A percentile compares a stretch with the other conserved stretches of the same genome.
Evolutionary conservation across 768 basidiomycete genomes (phyloP).

Genomic region (Epithele typhae): DNA sequence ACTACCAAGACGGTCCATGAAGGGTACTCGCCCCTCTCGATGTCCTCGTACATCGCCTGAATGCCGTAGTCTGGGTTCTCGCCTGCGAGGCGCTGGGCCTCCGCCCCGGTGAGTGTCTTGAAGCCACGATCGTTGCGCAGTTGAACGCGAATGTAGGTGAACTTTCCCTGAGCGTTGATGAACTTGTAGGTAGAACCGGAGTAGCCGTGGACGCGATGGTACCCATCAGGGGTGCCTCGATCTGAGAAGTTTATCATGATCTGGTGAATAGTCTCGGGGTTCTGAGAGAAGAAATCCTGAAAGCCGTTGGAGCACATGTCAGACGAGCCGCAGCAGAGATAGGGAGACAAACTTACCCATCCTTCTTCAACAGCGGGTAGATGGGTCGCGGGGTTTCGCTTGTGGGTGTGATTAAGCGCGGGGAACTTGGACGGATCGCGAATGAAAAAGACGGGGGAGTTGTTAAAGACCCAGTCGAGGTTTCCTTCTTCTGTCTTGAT

Average conservation of each 20-base stretch:
- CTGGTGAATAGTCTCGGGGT: slow-evolving; percentile 44
- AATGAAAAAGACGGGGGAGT: slow-evolving; percentile 48
- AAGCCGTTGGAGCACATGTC: slow-evolving; percentile 25
- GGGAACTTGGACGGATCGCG: slow-evolving; percentile 44
- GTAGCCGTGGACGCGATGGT: slow-evolving; percentile 46
- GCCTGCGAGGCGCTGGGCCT: too few species aligned
- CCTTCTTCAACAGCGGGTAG: slow-evolving; percentile 36
- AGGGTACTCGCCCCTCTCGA: slow-evolving; percentile 48
- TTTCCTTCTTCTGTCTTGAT: slow-evolving; percentile 36
- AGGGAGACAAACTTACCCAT: slow-evolving; percentile 4
- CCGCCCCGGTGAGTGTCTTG: too few species aligned
- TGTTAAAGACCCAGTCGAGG: slow-evolving; percentile 33
- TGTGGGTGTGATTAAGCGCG: slow-evolving; percentile 46
- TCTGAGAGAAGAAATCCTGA: slow-evolving; percentile 45
- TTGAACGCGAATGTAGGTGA: too few species aligned
- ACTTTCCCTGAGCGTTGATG: too few species aligned
- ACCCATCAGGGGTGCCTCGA: slow-evolving; percentile 51
- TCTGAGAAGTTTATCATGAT: slow-evolving; percentile 50
- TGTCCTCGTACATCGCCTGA: slow-evolving; percentile 51
- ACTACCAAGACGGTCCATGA: slow-evolving; percentile 55
- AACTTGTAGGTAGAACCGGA: slow-evolving; percentile 45
- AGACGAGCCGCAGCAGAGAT: slow-evolving; percentile 1
- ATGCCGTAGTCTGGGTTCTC: slow-evolving; percentile 48
- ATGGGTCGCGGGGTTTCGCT: slow-evolving; percentile 49
- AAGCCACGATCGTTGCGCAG: too few species aligned